phyloP scores from a whole-genome alignment of 176 grass and related monocot species.

The Phragmites australis region DNA sequence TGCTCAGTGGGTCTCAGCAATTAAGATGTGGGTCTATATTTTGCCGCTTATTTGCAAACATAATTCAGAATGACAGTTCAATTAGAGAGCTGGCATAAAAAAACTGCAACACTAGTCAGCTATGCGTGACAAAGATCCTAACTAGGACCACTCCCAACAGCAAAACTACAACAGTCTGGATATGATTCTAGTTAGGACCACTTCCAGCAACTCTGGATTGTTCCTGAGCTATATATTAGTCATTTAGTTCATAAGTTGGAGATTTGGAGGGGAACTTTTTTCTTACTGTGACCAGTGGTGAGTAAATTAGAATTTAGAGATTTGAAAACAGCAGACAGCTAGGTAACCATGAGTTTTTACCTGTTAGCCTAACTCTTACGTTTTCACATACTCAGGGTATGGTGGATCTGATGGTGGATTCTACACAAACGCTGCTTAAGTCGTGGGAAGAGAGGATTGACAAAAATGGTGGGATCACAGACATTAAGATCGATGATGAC shows the following conservation, averaged over 20 bases:
- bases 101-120: conserved; percentile 23
- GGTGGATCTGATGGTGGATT: conserved; percentile 98
- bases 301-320: conserved; percentile 7
- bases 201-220: conserved; percentile 25
- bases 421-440: conserved; percentile 56
- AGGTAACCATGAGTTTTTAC: background rate
- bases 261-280: background rate
- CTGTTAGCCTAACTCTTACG: background rate
- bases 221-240: conserved; percentile 4
- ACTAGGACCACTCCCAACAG: conserved; percentile 33
- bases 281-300: background rate
- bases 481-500: conserved; percentile 91
- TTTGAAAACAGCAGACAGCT: conserved; percentile 13
- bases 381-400: conserved; percentile 58
- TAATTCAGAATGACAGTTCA: conserved; percentile 41
- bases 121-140: conserved; percentile 10
- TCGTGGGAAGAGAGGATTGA: conserved; percentile 70
- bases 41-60: conserved; percentile 33
- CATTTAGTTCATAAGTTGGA: background rate
- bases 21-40: conserved; percentile 33
- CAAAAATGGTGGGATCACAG: conserved; percentile 45
- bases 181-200: conserved; percentile 35
- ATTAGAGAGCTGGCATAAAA: background rate
- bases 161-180: conserved; percentile 4
- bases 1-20: conserved; percentile 31